Conservation (phyloP, 495 filamentous ascomycete species). For the Penicillium egyptiacum region DNA sequence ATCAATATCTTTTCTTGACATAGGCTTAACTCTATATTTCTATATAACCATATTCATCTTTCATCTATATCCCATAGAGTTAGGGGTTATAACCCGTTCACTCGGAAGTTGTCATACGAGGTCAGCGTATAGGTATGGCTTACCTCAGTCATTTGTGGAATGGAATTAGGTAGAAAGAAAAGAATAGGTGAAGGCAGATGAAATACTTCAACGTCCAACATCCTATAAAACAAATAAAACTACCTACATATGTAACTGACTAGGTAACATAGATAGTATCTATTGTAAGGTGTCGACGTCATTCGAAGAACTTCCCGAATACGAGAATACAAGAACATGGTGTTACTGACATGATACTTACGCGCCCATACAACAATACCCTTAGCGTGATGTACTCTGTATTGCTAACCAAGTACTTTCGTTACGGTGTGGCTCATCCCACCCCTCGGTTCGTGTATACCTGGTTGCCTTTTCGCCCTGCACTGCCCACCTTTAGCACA, state of each 20-base stretch:
- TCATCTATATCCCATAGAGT: too few relatives aligned
- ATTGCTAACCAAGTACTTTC: not conserved
- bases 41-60: too few relatives aligned
- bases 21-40: too few relatives aligned
- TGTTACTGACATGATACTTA: conserved; percentile 1
- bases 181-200: not conserved
- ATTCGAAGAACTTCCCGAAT: not conserved
- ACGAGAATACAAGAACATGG: not conserved
- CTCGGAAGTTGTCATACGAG: too few relatives aligned
- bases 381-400: conserved; percentile 4
- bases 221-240: too few relatives aligned
- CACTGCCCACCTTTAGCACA: conserved; percentile 20
- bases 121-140: not conserved
- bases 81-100: too few relatives aligned
- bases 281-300: conserved; percentile 2
- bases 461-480: conserved; percentile 15
- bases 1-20: too few relatives aligned
- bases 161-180: too few relatives aligned
- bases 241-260: too few relatives aligned
- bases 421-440: conserved; percentile 10
- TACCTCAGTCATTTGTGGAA: not conserved
- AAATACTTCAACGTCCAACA: too few relatives aligned
- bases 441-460: conserved; percentile 9
- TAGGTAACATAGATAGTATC: too few relatives aligned
- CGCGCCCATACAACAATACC: not conserved